Evolutionary conservation across 768 basidiomycete species (phyloP).

Genomic region (Pleurotus ostreatus): DNA sequence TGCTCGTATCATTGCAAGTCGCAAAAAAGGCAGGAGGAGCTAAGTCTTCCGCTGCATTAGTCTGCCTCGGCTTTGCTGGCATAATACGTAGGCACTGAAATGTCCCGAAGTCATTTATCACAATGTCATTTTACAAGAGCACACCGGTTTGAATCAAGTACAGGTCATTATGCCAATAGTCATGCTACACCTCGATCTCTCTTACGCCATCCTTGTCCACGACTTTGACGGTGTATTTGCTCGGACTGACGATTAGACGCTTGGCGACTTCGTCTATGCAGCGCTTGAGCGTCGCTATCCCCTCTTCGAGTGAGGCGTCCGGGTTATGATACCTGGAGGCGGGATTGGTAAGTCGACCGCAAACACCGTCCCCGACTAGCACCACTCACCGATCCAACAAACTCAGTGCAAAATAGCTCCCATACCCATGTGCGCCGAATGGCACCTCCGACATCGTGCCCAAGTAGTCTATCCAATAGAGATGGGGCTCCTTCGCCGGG

Average conservation of each 20-base stretch:
- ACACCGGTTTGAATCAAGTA: no score
- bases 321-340: slow-evolving; percentile 81
- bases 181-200: slow-evolving; percentile 62
- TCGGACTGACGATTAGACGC: slow-evolving; percentile 75
- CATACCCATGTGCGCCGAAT: slow-evolving; percentile 95
- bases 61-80: no score
- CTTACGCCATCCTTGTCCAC: slow-evolving; percentile 91
- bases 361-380: background rate
- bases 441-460: slow-evolving; percentile 88
- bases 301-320: slow-evolving; percentile 80
- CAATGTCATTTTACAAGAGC: no score
- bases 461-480: slow-evolving; percentile 97
- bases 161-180: background rate
- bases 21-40: no score
- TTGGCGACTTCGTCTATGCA: slow-evolving; percentile 89
- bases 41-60: no score
- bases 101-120: no score
- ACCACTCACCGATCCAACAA: slow-evolving; percentile 78
- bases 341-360: background rate
- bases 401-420: slow-evolving; percentile 86
- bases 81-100: no score
- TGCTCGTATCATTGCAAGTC: no score
- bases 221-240: slow-evolving; percentile 83
- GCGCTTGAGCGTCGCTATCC: slow-evolving; percentile 74
- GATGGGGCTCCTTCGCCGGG: slow-evolving; percentile 61